These are phyloP conservation scores for Hypomontagnella monticulosa DNA, from an alignment of 495 filamentous ascomycete species.

Conservation along the genomic window DNA sequence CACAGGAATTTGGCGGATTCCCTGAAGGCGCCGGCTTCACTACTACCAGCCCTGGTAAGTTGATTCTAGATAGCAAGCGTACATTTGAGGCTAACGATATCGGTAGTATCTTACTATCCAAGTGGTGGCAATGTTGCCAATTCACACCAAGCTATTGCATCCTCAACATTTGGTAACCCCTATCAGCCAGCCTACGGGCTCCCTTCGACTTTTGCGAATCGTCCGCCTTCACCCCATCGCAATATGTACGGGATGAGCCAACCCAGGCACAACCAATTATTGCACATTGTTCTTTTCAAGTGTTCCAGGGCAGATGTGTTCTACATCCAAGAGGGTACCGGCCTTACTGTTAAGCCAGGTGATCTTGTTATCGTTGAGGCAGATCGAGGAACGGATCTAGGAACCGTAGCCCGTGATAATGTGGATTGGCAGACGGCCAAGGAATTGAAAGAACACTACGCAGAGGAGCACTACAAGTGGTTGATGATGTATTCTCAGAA, in stretches of 20 bases:
- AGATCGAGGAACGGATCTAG: constrained; percentile 93
- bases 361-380: constrained; percentile 98
- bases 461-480: constrained; percentile 94
- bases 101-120: constrained; percentile 62
- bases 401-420: constrained; percentile 87
- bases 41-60: constrained; percentile 50
- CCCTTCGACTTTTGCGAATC: constrained; percentile 65
- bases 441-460: constrained; percentile 85
- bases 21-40: constrained; percentile 48
- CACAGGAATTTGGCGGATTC: constrained; percentile 51
- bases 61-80: not conserved
- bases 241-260: constrained; percentile 70
- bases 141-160: constrained; percentile 52
- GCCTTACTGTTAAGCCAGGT: constrained; percentile 85
- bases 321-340: constrained; percentile 94
- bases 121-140: constrained; percentile 42
- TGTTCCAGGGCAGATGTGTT: constrained; percentile 94
- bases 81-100: constrained; percentile 37
- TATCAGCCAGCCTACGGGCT: constrained; percentile 56
- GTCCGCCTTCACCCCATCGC: constrained; percentile 65
- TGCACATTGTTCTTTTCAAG: constrained; percentile 96
- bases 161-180: constrained; percentile 51
- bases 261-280: constrained; percentile 79
- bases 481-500: constrained; percentile 96
- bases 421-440: constrained; percentile 85